Evolutionary conservation across 495 filamentous ascomycete genomes (phyloP).

Genomic region (Astrothelium subdiscretum): DNA sequence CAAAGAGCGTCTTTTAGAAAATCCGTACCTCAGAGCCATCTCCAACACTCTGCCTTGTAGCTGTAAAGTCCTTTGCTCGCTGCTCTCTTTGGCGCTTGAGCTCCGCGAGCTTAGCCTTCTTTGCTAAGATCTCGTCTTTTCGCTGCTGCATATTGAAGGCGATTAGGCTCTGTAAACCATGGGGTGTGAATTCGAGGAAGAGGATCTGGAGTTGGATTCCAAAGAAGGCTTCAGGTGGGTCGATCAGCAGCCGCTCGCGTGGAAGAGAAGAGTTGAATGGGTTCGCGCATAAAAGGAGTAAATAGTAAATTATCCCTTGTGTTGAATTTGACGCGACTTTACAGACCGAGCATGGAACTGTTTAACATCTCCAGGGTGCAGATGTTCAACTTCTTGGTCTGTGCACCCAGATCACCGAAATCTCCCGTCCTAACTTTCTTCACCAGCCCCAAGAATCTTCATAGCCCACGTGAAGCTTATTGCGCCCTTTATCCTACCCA

Average conservation of each 20-base stretch:
- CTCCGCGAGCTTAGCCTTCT: slow-evolving; percentile 89
- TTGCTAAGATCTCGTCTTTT: slow-evolving; percentile 86
- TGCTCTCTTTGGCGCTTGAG: slow-evolving; percentile 84
- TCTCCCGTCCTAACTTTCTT: neutral
- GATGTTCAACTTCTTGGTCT: neutral
- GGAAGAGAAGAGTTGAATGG: too few species aligned
- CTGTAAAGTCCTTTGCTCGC: slow-evolving; percentile 58
- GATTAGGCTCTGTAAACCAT: neutral
- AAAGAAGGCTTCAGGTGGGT: too few species aligned
- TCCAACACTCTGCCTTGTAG: slow-evolving; percentile 50
- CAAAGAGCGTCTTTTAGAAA: neutral
- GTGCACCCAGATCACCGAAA: slow-evolving; percentile 1
- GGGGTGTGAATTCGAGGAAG: neutral
- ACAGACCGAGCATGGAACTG: neutral
- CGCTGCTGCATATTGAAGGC: slow-evolving; percentile 30
- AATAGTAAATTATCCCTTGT: too few species aligned
- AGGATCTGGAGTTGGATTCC: too few species aligned
- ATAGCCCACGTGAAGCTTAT: neutral
- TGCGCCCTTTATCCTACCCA: neutral
- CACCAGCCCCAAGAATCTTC: neutral
- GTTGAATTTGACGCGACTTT: neutral
- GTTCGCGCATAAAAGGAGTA: too few species aligned
- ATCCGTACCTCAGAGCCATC: slow-evolving; percentile 29
- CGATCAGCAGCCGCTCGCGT: too few species aligned
- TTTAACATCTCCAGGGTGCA: neutral